Conservation (phyloP, 1,284 basidiomycete genomes). For the Neolentinus lepideus region DNA sequence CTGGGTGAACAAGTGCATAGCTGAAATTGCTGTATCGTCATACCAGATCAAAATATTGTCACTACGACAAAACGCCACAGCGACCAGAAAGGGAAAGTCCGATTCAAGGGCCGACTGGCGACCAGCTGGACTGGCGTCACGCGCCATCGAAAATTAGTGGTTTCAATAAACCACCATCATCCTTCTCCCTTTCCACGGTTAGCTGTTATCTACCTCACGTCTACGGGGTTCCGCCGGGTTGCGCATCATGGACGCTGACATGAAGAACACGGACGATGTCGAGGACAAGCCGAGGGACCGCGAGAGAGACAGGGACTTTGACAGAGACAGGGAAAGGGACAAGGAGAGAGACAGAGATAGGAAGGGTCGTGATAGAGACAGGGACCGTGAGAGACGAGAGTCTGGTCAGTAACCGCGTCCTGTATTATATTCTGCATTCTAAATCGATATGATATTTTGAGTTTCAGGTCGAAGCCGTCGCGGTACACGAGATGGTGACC, state of each 20-base stretch:
- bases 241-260: slow-evolving; percentile 64
- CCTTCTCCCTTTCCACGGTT: slow-evolving; percentile 4
- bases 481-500: slow-evolving; percentile 33
- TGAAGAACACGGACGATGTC: slow-evolving; percentile 65
- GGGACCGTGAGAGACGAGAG: slow-evolving; percentile 37
- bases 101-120: slow-evolving; percentile 2
- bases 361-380: slow-evolving; percentile 8
- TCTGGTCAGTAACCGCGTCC: slow-evolving; percentile 5
- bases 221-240: not conserved
- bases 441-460: not conserved
- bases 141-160: slow-evolving; percentile 4
- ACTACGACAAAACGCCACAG: no score
- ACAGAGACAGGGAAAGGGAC: slow-evolving; percentile 23
- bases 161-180: slow-evolving; percentile 7
- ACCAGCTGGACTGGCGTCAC: not conserved
- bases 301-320: slow-evolving; percentile 29
- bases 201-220: not conserved
- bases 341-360: slow-evolving; percentile 11
- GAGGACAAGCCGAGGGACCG: slow-evolving; percentile 41
- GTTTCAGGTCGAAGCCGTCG: slow-evolving; percentile 2
- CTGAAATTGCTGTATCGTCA: no score
- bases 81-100: slow-evolving; percentile 1
- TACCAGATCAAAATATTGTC: no score
- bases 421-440: not conserved
- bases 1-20: no score